Conservation (phyloP, 2,329 filamentous ascomycete genomes). For the Chaetomiaceae sp. region DNA sequence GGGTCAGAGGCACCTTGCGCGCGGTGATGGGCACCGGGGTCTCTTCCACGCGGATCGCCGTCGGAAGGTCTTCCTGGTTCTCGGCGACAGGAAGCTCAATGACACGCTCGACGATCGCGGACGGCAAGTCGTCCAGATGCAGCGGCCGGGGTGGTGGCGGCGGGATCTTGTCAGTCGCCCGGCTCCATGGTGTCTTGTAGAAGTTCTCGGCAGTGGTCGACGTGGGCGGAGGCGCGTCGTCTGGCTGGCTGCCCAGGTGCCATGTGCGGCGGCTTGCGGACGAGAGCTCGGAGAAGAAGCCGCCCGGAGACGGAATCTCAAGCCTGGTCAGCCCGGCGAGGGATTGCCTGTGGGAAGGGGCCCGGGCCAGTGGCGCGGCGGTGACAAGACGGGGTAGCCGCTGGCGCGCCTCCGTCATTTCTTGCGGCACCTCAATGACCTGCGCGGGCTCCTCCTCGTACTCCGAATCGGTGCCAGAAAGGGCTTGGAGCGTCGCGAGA, state of each 20-base stretch:
- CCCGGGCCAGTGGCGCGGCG: slow-evolving; percentile 25
- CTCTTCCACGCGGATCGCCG: slow-evolving; percentile 41
- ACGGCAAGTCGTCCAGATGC: slow-evolving; percentile 42
- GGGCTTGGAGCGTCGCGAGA: slow-evolving; percentile 70
- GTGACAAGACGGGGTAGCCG: slow-evolving; percentile 47
- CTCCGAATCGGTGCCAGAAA: slow-evolving; percentile 51
- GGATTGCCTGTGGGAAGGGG: slow-evolving; percentile 49
- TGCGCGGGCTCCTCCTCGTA: slow-evolving; percentile 56
- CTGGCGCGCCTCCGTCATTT: slow-evolving; percentile 47
- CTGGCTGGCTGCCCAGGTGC: slow-evolving; percentile 54
- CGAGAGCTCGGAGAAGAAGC: slow-evolving; percentile 83
- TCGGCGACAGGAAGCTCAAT: slow-evolving; percentile 52
- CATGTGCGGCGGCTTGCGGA: slow-evolving; percentile 73
- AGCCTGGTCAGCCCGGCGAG: slow-evolving; percentile 70
- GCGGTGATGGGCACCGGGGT: slow-evolving; percentile 36
- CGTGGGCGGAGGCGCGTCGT: slow-evolving; percentile 59
- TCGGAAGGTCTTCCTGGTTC: slow-evolving; percentile 57
- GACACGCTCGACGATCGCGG: slow-evolving; percentile 51
- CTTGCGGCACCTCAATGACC: slow-evolving; percentile 46
- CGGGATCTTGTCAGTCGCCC: slow-evolving; percentile 28
- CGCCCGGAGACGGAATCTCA: slow-evolving; percentile 84
- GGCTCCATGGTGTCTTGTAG: slow-evolving; percentile 75
- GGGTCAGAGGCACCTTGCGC: slow-evolving; percentile 19
- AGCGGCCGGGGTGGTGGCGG: slow-evolving; percentile 33
- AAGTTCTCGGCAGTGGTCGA: slow-evolving; percentile 91